phyloP scores from a whole-genome alignment of 2,329 filamentous ascomycete species.

The Ascosphaera aggregata region DNA sequence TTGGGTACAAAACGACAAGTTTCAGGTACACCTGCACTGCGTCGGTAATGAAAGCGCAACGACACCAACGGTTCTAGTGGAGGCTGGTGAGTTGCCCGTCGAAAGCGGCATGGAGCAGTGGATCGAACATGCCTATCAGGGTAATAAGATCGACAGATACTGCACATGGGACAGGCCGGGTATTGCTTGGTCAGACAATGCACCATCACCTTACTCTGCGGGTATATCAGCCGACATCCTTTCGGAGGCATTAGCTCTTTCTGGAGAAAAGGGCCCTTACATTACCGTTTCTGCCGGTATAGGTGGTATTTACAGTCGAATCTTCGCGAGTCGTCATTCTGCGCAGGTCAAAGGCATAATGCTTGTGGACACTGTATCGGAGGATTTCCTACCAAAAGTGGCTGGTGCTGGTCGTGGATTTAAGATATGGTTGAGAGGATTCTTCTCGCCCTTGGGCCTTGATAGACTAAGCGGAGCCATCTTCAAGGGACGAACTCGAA shows the following conservation, averaged over 20 bases:
- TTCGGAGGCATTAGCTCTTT: conserved; percentile 58
- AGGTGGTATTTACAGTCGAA: conserved; percentile 69
- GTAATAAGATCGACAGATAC: conserved; percentile 66
- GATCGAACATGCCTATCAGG: conserved; percentile 49
- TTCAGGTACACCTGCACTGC: conserved; percentile 70
- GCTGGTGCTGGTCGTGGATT: conserved; percentile 52
- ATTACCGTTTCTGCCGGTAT: conserved; percentile 68
- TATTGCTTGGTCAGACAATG: conserved; percentile 70
- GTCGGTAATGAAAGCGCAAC: conserved; percentile 39
- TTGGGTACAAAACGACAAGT: conserved; percentile 63
- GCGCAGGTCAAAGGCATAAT: conserved; percentile 54
- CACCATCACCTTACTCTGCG: conserved; percentile 77
- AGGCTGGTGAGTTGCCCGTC: conserved; percentile 58
- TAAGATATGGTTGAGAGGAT: conserved; percentile 61
- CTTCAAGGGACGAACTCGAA: conserved; percentile 54
- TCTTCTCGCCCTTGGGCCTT: conserved; percentile 69
- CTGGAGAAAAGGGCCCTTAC: conserved; percentile 73
- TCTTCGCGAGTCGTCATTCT: conserved; percentile 70
- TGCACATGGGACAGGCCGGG: conserved; percentile 93
- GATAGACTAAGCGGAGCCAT: conserved; percentile 59
- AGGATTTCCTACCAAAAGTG: conserved; percentile 44
- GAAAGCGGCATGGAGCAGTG: conserved; percentile 62
- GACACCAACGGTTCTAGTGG: conserved; percentile 62
- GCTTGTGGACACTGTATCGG: conserved; percentile 72
- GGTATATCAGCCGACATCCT: conserved; percentile 81